A percentile compares a stretch with the other conserved stretches of the same genome.
These are phyloP conservation scores for Flaveria floridana DNA, from an alignment of 140 eudicot genomes.

Conservation along the genomic window DNA sequence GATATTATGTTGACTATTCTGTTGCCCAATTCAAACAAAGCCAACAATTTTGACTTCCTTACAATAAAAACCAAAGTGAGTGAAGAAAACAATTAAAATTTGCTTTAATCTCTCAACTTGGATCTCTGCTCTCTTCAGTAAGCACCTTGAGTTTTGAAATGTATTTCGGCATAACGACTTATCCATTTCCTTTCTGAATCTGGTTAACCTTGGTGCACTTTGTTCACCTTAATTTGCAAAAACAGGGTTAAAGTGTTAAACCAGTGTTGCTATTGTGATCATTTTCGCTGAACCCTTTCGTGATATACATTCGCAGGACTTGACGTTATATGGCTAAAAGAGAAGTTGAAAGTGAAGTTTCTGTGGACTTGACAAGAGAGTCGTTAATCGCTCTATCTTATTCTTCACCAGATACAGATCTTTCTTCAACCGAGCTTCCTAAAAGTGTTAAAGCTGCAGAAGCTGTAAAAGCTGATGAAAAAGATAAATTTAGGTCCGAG, in stretches of 20 bases:
- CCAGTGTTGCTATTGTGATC: background rate
- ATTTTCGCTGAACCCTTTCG: constrained; percentile 18
- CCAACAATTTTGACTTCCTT: background rate
- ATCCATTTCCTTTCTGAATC: background rate
- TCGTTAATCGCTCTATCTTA: constrained; percentile 64
- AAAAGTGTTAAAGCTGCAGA: constrained; percentile 30
- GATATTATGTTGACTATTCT: background rate
- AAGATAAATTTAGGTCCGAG: constrained; percentile 43
- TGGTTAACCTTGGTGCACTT: background rate
- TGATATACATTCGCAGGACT: constrained; percentile 26
- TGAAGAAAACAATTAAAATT: background rate
- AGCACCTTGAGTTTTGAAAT: constrained; percentile 1
- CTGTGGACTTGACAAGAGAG: constrained; percentile 52
- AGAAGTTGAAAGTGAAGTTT: constrained; percentile 44
- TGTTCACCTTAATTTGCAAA: background rate
- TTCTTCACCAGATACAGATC: constrained; percentile 40
- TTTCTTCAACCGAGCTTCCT: constrained; percentile 21
- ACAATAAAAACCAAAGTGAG: background rate
- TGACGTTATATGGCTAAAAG: constrained; percentile 57
- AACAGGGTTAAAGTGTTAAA: background rate
- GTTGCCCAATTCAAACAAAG: background rate
- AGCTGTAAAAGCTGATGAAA: constrained; percentile 36
- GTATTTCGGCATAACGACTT: background rate
- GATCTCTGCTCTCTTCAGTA: background rate
- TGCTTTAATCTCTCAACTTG: background rate